Base-by-base conservation (phyloP, 176 grass and related monocot genomes). In the Juncus inflexus region DNA sequence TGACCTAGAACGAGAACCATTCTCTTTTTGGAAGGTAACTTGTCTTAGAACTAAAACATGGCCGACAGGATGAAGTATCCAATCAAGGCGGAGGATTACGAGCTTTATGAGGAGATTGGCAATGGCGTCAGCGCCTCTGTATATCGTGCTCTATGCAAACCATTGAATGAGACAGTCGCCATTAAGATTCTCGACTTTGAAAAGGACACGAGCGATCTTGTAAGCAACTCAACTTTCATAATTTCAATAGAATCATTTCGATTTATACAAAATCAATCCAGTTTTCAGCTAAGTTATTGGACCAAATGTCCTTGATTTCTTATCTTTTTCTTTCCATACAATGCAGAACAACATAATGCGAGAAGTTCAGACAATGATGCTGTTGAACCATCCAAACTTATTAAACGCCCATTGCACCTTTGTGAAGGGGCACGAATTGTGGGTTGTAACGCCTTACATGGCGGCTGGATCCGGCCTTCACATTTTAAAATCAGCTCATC, bases 401-500 rank as follows among this genome's bases (percentile, higher is more conserved):
- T 72, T 97, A 6, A 97, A 92, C 40, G 94, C 88, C 11, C 85
- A 86, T 52, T 97, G 94, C 54, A 89, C 94, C 12, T 91, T 97
- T 64, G 80, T 87, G 62, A 87, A 82, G 52, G 79, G 40, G 2
- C 77, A 77, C 39, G 65, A 76, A 35, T 15, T 97, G 10, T 97
- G 84, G 87, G 81, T 97, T 60, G 64, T 97, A 7, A 91, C 91
- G 92, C 94, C 94, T n/a, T 92, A 92, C 55, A 97, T 97, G 94
- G 85, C 79, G 3, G 94, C 82, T 52, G 94, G 94, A 11, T 97
- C 94, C 64, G 91, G 82, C 63, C 87, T 97, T 84, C 94, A 97
- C 73, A 89, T 97, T 79, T 86, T 97, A 87, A 97, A 97, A 68
- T 89, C 94, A 43, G 80, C 74, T 9, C 81, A 74, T n/a, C 85